phyloP scores from a whole-genome alignment of 1,284 basidiomycete species.

The Pterulicium gracile region DNA sequence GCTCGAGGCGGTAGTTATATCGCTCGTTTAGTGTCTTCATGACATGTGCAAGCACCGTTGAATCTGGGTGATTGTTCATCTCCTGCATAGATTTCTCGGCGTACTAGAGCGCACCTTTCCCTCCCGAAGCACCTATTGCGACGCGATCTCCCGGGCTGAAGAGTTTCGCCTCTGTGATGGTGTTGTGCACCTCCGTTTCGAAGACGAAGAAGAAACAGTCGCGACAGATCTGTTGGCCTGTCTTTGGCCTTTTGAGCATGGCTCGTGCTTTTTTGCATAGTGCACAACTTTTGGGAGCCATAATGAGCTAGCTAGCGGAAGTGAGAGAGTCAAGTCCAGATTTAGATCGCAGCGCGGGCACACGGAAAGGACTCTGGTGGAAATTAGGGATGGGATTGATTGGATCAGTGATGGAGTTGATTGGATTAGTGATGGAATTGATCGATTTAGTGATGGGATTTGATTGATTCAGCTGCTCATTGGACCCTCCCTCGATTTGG shows the following conservation, averaged over 20 bases:
- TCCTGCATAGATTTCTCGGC: slow-evolving; percentile 5
- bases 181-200: slow-evolving; percentile 97
- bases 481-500: no score
- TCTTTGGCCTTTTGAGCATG: slow-evolving; percentile 93
- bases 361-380: neutral
- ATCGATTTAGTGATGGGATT: neutral
- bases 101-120: slow-evolving; percentile 62
- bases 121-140: slow-evolving; percentile 96
- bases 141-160: slow-evolving; percentile 92
- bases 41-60: slow-evolving; percentile 94
- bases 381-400: neutral
- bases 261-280: slow-evolving; percentile 73
- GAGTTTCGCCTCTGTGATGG: slow-evolving; percentile 71
- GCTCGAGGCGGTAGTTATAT: slow-evolving; percentile 85
- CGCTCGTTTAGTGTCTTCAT: slow-evolving; percentile 94
- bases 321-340: neutral
- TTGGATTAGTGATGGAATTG: neutral
- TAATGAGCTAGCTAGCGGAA: slow-evolving; percentile 16
- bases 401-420: neutral
- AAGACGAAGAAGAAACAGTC: slow-evolving; percentile 96
- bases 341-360: neutral
- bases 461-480: neutral
- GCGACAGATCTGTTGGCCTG: slow-evolving; percentile 93
- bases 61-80: slow-evolving; percentile 62
- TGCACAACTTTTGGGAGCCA: slow-evolving; percentile 63